Base-by-base conservation (phyloP, 768 basidiomycete genomes). In the Russula sp. region DNA sequence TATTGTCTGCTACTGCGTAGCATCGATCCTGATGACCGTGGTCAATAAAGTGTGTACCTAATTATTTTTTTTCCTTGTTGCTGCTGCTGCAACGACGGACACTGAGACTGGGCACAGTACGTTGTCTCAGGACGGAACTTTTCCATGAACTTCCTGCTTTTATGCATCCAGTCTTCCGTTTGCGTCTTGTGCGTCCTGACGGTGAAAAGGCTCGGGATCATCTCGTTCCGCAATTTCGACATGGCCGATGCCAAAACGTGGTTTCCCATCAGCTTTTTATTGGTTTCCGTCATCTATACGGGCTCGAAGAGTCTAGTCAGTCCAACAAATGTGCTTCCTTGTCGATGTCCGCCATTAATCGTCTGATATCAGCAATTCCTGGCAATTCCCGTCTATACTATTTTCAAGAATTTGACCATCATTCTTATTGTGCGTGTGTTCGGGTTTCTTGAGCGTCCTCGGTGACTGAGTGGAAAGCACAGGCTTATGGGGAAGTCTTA, bases 401-500 rank as follows among this genome's bases (percentile, higher is more conserved):
- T 99, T 65, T 98, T 98, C 83, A 99, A 99, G 75, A 99, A 99
- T 72, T 71, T 98, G 69, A 98, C 97, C n/a, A 99, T 98, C 69
- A 98, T 99, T 66, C 81, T 99, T 34, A 98, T 98, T 70, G 95
- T 93, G 65, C 66, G 88, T 78, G 35, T 13, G 29, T 65, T 50
- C 54, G 0, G 47, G 14, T 60, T 39, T 49, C 16, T 32, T 20
- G 59, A 46, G 14, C 51, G 56, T 25, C 32, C 16, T 48, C 61
- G 6, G 7, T 9, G 25, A 38, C 56, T 42, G 20, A 61, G 20
- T 10, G 34, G 20, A 11, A 38, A 10, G 59, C 35, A 39, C 58
- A 95, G 93, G 94, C 97, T 8, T 97, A 99, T 71, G 97, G 97
- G 42, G 97, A 98, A 76, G 90, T 97, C 7, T 74, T 98, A 60